Evolutionary conservation across 2,329 filamentous ascomycete genomes (phyloP), one percentile per base, ranked within the genome.

Genomic region (Sphaerulina vaccinii): DNA sequence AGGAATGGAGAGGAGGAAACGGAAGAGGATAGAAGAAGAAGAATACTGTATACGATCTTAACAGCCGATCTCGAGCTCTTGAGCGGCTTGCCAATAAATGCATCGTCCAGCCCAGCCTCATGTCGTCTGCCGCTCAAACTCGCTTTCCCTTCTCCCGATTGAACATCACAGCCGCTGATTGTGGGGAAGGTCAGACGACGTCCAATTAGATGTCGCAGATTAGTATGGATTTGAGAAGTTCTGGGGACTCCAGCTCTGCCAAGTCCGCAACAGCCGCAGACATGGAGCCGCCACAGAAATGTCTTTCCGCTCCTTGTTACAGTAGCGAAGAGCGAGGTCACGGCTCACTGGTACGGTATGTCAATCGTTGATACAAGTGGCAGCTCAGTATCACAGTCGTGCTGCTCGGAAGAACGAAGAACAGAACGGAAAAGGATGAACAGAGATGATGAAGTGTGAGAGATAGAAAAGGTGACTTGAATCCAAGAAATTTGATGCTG

Each of bases 111-210:
- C 24, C 43, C 41, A 49, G 46, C 45, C 51, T 49, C 51, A 35
- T 39, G 46, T 23, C 41, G 51, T 39, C 45, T 27, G 41, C 40
- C 49, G 23, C 32, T 53, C n/a, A n/a, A n/a, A n/a, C 38, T 49
- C 39, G 38, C 51, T 38, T 50, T 54, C 46, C 51, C 24, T 45
- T 54, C 19, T 40, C n/a, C 51, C 51, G 46, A 50, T 27, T 13
- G n/a, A 29, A 32, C 27, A 32, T 32, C 5, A 11, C 27, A 4
- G 27, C 10, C 27, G 27, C 10, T 10, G 27, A 32, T 11, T 6
- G n/a, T 11, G 27, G 27, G 27, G 3, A 13, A 32, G 4, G 11
- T 32, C 10, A 13, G 15, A 23, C 22, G 19, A 27, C 16, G 22
- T 40, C 45, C 36, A 32, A 23, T 22, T 29, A 48, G 36, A 41